Evolutionary conservation across 805 yeast species (phyloP).

Genomic region (Wickerhamiella siamensis): DNA sequence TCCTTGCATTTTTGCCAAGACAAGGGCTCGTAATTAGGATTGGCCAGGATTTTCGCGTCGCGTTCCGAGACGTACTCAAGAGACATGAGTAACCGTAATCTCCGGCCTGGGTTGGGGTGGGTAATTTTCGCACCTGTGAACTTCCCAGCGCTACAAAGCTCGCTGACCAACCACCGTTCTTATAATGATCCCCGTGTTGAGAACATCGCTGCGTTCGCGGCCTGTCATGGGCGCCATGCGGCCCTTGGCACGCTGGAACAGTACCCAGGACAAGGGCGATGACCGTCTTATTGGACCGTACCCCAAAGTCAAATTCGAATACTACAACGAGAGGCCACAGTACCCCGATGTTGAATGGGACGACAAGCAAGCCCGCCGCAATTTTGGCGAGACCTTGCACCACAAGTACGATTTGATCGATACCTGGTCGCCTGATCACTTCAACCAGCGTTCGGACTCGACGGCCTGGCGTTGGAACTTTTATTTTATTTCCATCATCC

Average conservation of each 20-base stretch:
- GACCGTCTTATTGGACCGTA: constrained; percentile 28
- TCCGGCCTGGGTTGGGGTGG: too few relatives aligned
- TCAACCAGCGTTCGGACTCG: constrained; percentile 41
- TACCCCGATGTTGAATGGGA: constrained; percentile 45
- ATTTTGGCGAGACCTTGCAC: constrained; percentile 56
- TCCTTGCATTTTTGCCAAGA: constrained; percentile 10
- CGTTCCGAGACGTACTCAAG: background rate
- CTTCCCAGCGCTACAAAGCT: too few relatives aligned
- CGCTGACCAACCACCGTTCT: constrained; percentile 3
- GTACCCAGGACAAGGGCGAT: constrained; percentile 13
- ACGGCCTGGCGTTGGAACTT: constrained; percentile 45
- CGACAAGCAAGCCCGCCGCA: constrained; percentile 70
- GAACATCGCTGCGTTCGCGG: constrained; percentile 1
- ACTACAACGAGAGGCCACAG: constrained; percentile 56
- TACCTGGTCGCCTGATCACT: constrained; percentile 77
- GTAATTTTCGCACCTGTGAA: too few relatives aligned
- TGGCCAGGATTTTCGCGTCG: constrained; percentile 2
- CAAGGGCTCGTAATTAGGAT: background rate
- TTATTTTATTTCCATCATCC: constrained; percentile 36
- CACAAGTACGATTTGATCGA: constrained; percentile 61
- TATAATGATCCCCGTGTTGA: background rate
- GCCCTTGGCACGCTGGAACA: background rate
- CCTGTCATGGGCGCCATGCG: constrained; percentile 1
- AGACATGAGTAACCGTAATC: background rate
- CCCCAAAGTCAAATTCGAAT: constrained; percentile 43